Evolutionary conservation across 305 asterid species (phyloP).

Genomic region (Fraxinus paxiana): DNA sequence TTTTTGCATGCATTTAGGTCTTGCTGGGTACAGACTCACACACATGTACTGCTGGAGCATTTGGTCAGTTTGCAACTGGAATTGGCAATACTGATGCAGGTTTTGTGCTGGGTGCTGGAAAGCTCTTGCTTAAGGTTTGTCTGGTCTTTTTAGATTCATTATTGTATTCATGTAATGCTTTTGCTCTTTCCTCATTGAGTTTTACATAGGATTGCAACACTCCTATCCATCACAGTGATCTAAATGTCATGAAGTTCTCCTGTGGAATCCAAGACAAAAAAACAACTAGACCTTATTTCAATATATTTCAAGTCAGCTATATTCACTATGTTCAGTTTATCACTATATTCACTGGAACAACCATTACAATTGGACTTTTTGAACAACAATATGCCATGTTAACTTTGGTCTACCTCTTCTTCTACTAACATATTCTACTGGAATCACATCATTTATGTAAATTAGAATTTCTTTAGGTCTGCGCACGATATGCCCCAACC

Average conservation of each 20-base stretch:
- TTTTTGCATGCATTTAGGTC: constrained; percentile 43
- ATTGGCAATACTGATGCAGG: constrained; percentile 95
- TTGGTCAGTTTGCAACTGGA: constrained; percentile 94
- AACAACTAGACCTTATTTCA: neutral
- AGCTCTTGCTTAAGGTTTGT: constrained; percentile 82
- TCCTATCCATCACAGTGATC: neutral
- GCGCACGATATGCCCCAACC: neutral
- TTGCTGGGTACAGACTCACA: constrained; percentile 87
- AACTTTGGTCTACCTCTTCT: neutral
- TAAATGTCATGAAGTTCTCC: neutral
- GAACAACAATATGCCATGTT: neutral
- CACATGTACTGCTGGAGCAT: constrained; percentile 96
- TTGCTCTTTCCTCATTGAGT: neutral
- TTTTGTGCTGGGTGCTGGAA: constrained; percentile 72
- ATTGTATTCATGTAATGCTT: neutral
- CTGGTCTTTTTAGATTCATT: neutral
- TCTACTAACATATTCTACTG: neutral
- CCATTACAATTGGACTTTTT: neutral
- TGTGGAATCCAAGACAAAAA: neutral
- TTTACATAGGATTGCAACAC: neutral
- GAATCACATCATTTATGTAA: neutral
- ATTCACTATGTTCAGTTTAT: neutral
- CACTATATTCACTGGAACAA: neutral
- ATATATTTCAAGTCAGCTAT: neutral
- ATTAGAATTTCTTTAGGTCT: neutral